Base-by-base conservation (phyloP, 257 asterid genomes). In the Solanum microdontum region DNA sequence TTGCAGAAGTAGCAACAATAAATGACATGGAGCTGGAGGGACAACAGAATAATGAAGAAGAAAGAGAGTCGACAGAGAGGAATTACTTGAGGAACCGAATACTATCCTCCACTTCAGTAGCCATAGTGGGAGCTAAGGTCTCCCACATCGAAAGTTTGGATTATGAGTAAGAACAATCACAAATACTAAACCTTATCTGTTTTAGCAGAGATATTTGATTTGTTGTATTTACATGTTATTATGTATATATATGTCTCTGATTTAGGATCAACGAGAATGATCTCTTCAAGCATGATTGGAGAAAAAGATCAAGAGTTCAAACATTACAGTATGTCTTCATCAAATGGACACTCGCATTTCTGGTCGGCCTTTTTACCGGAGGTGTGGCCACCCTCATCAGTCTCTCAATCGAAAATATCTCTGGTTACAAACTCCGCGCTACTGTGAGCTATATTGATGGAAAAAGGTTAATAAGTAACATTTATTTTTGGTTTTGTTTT, bases 261-360 rank as follows among this genome's bases (percentile, higher is more conserved):
- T 87, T 40, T 83, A 96, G 98, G 97, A 94, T 96, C 89, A 95
- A 96, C 26, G 99, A 96, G 87, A 96, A 96, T 86, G 96, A 96
- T 90, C 93, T 95, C 68, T 96, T 96, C 94, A 96, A 96, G 95
- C 99, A 96, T 84, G 99, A 95, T 88, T 94, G 99, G 99, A 93
- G 98, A 92, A 93, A 97, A 92, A 90, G 98, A 93, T 93, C 98
- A 62, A 92, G 88, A 89, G 89, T 88, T 7, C 95, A 94, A 90
- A 94, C 94, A 17, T 55, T 96, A 92, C 98, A 95, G 91, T 94
- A 94, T 88, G 60, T 94, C 36, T 93, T 93, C 91, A 87, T 89
- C 82, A 96, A 96, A 91, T 96, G 99, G 99, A 86, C 90, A 86
- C 89, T 95, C 82, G 98, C 98, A 6, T 96, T 94, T 87, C 95